Conservation (phyloP, 2,329 filamentous ascomycete species). For the Ophiostoma sp. region DNA sequence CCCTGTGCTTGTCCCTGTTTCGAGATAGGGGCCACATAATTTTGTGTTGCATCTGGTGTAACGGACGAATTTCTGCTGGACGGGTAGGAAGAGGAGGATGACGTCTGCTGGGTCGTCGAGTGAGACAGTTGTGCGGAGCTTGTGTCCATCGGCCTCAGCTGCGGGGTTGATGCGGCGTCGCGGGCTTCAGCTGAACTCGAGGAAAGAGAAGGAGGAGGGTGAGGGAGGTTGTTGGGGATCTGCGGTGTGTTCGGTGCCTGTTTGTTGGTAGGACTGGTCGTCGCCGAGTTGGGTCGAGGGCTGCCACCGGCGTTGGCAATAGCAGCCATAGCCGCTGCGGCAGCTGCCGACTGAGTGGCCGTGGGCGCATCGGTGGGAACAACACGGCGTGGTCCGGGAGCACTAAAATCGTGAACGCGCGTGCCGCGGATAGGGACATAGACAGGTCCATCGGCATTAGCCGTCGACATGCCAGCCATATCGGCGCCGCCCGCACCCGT, state of each 20-base stretch:
- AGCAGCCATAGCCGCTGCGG: constrained; percentile 25
- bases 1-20: not conserved
- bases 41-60: constrained; percentile 24
- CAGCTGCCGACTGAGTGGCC: constrained; percentile 13
- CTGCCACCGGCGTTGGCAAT: constrained; percentile 1
- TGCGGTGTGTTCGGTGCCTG: not conserved
- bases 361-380: constrained; percentile 33
- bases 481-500: constrained; percentile 52
- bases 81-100: constrained; percentile 7
- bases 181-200: not conserved
- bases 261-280: not conserved
- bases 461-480: constrained; percentile 43
- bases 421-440: constrained; percentile 68
- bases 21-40: constrained; percentile 8
- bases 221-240: not conserved
- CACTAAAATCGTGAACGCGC: constrained; percentile 65
- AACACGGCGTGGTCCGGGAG: constrained; percentile 52
- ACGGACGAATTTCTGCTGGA: constrained; percentile 9
- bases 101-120: constrained; percentile 9
- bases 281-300: not conserved
- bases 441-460: constrained; percentile 45
- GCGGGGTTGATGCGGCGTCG: not conserved
- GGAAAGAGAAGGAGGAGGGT: not conserved
- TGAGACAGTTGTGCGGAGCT: constrained; percentile 20
- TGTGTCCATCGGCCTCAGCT: not conserved